These are phyloP conservation scores for Pseudonitzschia multiseries DNA, from an alignment of 108 stramenopile species.

Conservation along the genomic window DNA sequence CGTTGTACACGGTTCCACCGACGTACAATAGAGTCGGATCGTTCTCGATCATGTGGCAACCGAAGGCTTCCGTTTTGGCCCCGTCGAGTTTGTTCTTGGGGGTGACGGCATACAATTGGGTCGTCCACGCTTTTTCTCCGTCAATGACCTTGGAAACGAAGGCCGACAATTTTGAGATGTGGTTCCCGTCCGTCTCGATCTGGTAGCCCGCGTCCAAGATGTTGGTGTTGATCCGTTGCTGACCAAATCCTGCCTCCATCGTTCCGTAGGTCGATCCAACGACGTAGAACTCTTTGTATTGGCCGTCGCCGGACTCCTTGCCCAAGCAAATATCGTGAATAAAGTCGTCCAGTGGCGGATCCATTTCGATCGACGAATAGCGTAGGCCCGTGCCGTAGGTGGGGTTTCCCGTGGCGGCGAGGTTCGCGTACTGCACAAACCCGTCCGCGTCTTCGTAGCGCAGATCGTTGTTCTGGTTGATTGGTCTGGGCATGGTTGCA, in stretches of 20 bases:
- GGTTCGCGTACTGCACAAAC: not conserved
- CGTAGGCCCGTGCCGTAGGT: not conserved
- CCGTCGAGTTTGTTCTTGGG: not conserved
- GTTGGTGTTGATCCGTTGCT: not conserved
- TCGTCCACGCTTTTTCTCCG: constrained; percentile 10
- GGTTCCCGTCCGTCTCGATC: not conserved
- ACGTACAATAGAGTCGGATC: constrained; percentile 11
- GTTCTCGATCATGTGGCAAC: constrained; percentile 16
- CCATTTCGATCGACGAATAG: not conserved
- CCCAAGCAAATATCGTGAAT: not conserved
- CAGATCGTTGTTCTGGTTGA: not conserved
- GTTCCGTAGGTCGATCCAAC: constrained; percentile 25
- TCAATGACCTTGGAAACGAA: constrained; percentile 22
- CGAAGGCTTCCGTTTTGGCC: constrained; percentile 5
- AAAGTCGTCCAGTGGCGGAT: constrained; percentile 1
- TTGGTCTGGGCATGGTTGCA: not conserved
- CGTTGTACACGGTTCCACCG: constrained; percentile 31
- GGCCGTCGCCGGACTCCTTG: not conserved
- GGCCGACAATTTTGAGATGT: constrained; percentile 16
- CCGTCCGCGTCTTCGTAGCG: not conserved
- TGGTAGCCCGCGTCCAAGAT: not conserved
- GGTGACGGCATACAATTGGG: constrained; percentile 13
- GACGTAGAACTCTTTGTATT: constrained; percentile 11
- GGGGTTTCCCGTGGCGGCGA: not conserved
- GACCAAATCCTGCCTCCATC: not conserved